phyloP scores from a whole-genome alignment of 768 basidiomycete species.

The Podaxis carcinomalis region DNA sequence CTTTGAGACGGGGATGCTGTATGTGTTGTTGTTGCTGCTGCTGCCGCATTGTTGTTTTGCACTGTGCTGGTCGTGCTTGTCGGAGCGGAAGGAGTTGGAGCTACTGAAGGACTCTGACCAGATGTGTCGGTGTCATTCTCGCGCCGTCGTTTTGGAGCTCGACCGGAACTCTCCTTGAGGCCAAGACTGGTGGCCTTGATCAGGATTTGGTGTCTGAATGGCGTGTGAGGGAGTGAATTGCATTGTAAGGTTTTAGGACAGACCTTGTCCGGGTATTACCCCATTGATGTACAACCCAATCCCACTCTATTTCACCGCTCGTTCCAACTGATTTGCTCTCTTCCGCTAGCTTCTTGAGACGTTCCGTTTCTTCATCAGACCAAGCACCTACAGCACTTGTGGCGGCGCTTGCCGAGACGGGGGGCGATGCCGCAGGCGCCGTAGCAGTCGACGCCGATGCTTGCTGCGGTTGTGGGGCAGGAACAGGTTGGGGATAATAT shows the following conservation, averaged over 20 bases:
- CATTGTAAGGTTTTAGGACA: slow-evolving; percentile 6
- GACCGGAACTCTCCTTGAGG: slow-evolving; percentile 66
- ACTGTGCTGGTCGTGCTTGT: slow-evolving; percentile 22
- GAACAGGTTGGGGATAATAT: slow-evolving; percentile 15
- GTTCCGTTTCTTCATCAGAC: slow-evolving; percentile 75
- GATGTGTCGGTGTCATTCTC: slow-evolving; percentile 23
- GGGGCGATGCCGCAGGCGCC: slow-evolving; percentile 15
- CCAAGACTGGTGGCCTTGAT: slow-evolving; percentile 78
- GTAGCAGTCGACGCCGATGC: slow-evolving; percentile 14
- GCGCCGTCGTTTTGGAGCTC: slow-evolving; percentile 53
- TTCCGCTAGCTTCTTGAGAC: slow-evolving; percentile 64
- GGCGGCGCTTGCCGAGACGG: slow-evolving; percentile 19
- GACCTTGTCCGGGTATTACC: slow-evolving; percentile 72
- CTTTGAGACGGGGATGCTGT: slow-evolving; percentile 35
- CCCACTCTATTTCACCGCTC: slow-evolving; percentile 73
- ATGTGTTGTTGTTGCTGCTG: slow-evolving; percentile 20
- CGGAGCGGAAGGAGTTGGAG: slow-evolving; percentile 23
- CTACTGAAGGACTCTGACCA: slow-evolving; percentile 26
- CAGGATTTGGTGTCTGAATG: slow-evolving; percentile 70
- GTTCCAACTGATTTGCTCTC: slow-evolving; percentile 47
- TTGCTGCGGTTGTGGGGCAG: slow-evolving; percentile 14
- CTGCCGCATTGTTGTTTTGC: slow-evolving; percentile 16
- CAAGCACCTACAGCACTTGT: slow-evolving; percentile 47
- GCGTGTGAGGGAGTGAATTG: background rate
- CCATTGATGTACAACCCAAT: slow-evolving; percentile 71